phyloP scores from a whole-genome alignment of 805 yeast species.

The Scheffersomyces stipitis region DNA sequence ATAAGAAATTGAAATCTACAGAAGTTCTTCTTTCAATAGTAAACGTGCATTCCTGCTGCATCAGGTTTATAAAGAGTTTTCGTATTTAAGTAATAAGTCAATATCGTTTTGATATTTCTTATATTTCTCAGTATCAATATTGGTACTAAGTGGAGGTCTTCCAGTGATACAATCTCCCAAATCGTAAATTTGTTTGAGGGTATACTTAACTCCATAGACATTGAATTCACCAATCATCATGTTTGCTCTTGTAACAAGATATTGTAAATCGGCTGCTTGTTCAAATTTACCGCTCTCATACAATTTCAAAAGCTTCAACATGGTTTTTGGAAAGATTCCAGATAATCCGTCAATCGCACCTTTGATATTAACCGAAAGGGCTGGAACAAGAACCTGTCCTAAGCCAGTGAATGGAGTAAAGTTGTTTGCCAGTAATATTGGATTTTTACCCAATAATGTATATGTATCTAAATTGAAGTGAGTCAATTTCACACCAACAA shows the following conservation, averaged over 20 bases:
- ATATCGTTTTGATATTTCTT: too few relatives aligned
- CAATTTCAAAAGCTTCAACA: conserved; percentile 16
- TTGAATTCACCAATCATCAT: conserved; percentile 28
- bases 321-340: conserved; percentile 21
- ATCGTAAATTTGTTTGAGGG: conserved; percentile 17
- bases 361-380: conserved; percentile 18
- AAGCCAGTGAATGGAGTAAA: conserved; percentile 25
- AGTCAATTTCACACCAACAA: conserved; percentile 33
- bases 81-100: too few relatives aligned
- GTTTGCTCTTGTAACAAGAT: conserved; percentile 19
- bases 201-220: conserved; percentile 29
- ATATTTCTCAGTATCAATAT: too few relatives aligned
- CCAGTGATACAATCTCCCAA: conserved; percentile 24
- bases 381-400: conserved; percentile 25
- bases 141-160: conserved; percentile 28
- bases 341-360: conserved; percentile 28
- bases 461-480: conserved; percentile 22
- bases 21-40: too few relatives aligned
- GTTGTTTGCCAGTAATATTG: conserved; percentile 11
- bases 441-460: conserved; percentile 17
- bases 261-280: conserved; percentile 21
- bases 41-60: too few relatives aligned
- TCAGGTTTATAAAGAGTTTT: too few relatives aligned
- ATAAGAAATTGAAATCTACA: too few relatives aligned
- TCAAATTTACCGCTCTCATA: conserved; percentile 12